A percentile compares a stretch with the other conserved stretches of the same genome.
Conservation (phyloP, 2,329 filamentous ascomycete genomes). For the Dryadomyces quercus-mongolicae region DNA sequence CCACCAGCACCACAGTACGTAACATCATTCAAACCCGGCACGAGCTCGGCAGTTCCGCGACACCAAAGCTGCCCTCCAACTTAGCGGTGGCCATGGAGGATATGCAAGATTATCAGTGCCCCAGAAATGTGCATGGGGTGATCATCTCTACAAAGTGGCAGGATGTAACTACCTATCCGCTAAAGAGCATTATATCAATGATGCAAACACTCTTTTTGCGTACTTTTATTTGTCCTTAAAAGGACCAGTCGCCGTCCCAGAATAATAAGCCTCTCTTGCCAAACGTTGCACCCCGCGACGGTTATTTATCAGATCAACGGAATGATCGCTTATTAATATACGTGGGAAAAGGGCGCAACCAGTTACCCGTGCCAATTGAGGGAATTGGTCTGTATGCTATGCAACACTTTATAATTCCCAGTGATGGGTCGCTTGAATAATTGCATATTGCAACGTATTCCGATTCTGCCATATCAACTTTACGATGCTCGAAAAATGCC, state of each 20-base stretch:
- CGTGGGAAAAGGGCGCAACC: too few relatives aligned
- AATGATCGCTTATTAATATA: background rate
- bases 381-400: background rate
- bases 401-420: background rate
- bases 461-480: too few relatives aligned
- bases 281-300: background rate
- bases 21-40: too few relatives aligned
- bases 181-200: background rate
- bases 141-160: background rate
- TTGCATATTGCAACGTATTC: too few relatives aligned
- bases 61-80: background rate
- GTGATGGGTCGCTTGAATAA: too few relatives aligned
- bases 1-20: too few relatives aligned
- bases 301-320: slow-evolving; percentile 1
- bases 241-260: background rate
- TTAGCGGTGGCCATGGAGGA: background rate
- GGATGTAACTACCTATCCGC: slow-evolving; percentile 1
- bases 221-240: slow-evolving; percentile 1
- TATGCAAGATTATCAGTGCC: slow-evolving; percentile 14
- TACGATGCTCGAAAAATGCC: too few relatives aligned
- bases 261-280: background rate
- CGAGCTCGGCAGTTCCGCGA: too few relatives aligned
- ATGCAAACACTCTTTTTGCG: background rate
- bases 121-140: background rate
- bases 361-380: background rate